Percentiles rank a stretch among this genome's conserved stretches.
Evolutionary conservation across 805 yeast genomes (phyloP).

Genomic region (Hanseniaspora nectarophila): DNA sequence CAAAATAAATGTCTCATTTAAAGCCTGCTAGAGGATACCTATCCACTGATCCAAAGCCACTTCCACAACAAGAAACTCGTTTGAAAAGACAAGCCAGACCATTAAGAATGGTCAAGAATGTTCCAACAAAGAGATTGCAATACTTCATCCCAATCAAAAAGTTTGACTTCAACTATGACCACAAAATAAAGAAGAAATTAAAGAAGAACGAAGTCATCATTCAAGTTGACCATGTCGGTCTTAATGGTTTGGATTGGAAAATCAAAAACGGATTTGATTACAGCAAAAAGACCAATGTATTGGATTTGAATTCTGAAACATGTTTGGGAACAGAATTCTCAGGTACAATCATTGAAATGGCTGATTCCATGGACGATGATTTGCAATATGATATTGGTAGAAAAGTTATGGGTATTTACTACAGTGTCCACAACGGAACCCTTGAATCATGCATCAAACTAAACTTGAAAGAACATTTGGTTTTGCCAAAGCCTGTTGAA

Average conservation of each 20-base stretch:
- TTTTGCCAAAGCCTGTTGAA: conserved; percentile 37
- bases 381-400: conserved; percentile 42
- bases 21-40: conserved; percentile 10
- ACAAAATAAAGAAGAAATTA: conserved; percentile 40
- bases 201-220: conserved; percentile 40
- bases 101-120: conserved; percentile 38
- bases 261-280: conserved; percentile 41
- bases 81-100: conserved; percentile 36
- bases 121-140: conserved; percentile 38
- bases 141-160: conserved; percentile 3
- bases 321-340: conserved; percentile 64
- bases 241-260: conserved; percentile 56
- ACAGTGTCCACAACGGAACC: conserved; percentile 42
- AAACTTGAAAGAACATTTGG: conserved; percentile 40
- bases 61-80: conserved; percentile 2
- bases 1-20: conserved; percentile 4
- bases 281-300: conserved; percentile 18
- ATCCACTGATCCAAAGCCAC: conserved; percentile 6
- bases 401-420: conserved; percentile 52
- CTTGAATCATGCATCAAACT: conserved; percentile 45
- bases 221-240: conserved; percentile 45
- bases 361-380: conserved; percentile 30
- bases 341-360: conserved; percentile 49
- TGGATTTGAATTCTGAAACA: conserved; percentile 41
- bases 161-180: conserved; percentile 39